Base-by-base conservation (phyloP, 805 yeast species). In the Yarrowia sp. region DNA sequence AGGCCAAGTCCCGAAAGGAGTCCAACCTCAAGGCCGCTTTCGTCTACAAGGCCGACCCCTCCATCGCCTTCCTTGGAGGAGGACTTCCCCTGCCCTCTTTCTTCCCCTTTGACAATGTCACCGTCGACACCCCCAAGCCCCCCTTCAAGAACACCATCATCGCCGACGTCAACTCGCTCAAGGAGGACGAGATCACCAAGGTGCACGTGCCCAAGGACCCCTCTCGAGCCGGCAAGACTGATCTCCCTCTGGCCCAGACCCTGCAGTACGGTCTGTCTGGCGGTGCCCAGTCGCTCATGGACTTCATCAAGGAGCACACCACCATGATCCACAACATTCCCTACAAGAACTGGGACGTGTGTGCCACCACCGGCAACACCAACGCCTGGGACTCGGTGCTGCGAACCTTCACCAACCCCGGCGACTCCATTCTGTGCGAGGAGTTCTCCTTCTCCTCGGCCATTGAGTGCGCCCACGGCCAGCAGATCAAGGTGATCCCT, bases 81-180 rank as follows among this genome's bases (percentile, higher is more conserved):
- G 99, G 99, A 8, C 85, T 94, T 74, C 99, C 99, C 14, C 81
- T 91, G 77, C 82, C 97, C 35, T 94, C 90, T 72, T 90, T 91
- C 79, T 94, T 94, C 85, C 98, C 99, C 53, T 91, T 94, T 85
- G 91, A 92, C 74, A 85, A 87, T 72, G 77, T 94, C 69, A 77
- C 83, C 26, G 89, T 89, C 14, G 86, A 86, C 69, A 82, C 92
- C 8, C 75, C 76, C 58, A 76, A 74, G n/a, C 97, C 97, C 69
- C 96, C 97, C 1, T 94, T 92, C 77, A 75, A 82, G 14, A 82
- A 86, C 38, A 97, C 97, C 68, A 89, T 91, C 71, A 72, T 72
- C 45, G 72, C 75, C 52, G 70, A 70, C 67, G 70, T 71, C 26
- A 70, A 70, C 65, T 16, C 69, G 32, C 64, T 69, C 49, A 46